These are phyloP conservation scores for Hapsidospora chrysogenum DNA, from an alignment of 495 filamentous ascomycete genomes.

Conservation along the genomic window DNA sequence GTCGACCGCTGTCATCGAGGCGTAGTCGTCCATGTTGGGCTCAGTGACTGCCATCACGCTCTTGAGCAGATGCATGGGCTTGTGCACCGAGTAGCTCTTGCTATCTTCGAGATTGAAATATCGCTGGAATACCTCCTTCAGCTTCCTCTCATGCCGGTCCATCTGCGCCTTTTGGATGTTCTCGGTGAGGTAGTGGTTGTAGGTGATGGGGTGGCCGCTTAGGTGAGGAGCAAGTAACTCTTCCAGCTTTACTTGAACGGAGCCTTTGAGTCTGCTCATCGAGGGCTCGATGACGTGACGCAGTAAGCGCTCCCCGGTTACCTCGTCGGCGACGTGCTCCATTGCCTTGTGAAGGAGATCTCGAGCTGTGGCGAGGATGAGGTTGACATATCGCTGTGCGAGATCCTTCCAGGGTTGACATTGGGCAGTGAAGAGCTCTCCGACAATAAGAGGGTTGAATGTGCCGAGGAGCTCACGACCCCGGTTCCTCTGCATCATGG, in stretches of 20 bases:
- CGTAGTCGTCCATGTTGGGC: conserved; percentile 12
- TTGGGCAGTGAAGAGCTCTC: conserved; percentile 27
- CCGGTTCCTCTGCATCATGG: conserved; percentile 12
- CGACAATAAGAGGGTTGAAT: conserved; percentile 28
- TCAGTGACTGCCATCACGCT: conserved; percentile 6
- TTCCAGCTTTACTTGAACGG: conserved; percentile 11
- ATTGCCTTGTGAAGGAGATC: neutral
- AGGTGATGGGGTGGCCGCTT: conserved; percentile 32
- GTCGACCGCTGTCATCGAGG: conserved; percentile 12
- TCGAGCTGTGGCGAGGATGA: too few relatives aligned
- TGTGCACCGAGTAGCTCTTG: conserved; percentile 1
- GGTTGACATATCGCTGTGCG: conserved; percentile 6
- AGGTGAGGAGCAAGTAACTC: conserved; percentile 20
- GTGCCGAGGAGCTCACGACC: conserved; percentile 29
- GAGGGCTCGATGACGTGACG: conserved; percentile 13
- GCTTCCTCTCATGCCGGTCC: conserved; percentile 12
- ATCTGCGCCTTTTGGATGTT: conserved; percentile 23
- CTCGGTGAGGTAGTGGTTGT: conserved; percentile 38
- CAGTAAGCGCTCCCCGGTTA: conserved; percentile 14
- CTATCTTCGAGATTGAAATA: neutral
- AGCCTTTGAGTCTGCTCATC: conserved; percentile 8
- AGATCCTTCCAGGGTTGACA: conserved; percentile 20
- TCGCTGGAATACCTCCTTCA: conserved; percentile 10
- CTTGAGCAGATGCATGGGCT: conserved; percentile 2
- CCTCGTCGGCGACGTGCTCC: conserved; percentile 11